A percentile compares a stretch with the other conserved stretches of the same genome.
phyloP scores from a whole-genome alignment of 768 basidiomycete species.

The Mycena epipterygia region DNA sequence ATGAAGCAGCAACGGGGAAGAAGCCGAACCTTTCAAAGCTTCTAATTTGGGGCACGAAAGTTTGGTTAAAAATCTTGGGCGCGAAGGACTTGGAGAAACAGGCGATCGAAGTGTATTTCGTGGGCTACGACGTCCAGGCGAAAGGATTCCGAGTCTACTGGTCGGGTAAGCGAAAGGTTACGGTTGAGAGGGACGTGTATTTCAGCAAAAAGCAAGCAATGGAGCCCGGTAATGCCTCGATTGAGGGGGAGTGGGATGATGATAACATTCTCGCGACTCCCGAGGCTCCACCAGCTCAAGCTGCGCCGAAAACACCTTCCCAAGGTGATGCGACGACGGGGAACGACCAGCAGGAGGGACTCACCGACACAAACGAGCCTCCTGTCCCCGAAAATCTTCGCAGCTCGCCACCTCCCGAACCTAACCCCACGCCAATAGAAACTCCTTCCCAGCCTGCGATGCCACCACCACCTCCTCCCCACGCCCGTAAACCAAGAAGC shows the following conservation, averaged over 20 bases:
- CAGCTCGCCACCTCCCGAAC: not conserved
- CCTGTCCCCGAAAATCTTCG: not conserved
- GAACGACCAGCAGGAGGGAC: not conserved
- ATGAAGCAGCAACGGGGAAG: not conserved
- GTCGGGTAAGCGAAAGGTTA: slow-evolving; percentile 40
- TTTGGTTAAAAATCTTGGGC: slow-evolving; percentile 17
- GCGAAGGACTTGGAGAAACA: slow-evolving; percentile 37
- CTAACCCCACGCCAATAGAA: not conserved
- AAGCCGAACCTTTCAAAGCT: not conserved
- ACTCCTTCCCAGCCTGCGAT: not conserved
- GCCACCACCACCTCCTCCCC: not conserved
- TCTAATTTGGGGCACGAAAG: not conserved
- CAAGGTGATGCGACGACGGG: not conserved
- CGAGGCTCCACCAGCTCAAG: not conserved
- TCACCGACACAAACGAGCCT: not conserved
- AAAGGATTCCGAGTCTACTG: slow-evolving; percentile 46
- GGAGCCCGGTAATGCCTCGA: not conserved
- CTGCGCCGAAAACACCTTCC: not conserved
- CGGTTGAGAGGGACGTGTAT: slow-evolving; percentile 42
- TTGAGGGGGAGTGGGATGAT: slow-evolving; percentile 8
- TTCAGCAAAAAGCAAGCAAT: not conserved
- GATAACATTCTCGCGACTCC: not conserved
- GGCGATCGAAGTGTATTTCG: slow-evolving; percentile 33
- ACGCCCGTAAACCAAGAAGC: not conserved
- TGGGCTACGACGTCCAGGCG: slow-evolving; percentile 40